phyloP scores from a whole-genome alignment of 805 yeast genomes.

The Barnettozyma californica region DNA sequence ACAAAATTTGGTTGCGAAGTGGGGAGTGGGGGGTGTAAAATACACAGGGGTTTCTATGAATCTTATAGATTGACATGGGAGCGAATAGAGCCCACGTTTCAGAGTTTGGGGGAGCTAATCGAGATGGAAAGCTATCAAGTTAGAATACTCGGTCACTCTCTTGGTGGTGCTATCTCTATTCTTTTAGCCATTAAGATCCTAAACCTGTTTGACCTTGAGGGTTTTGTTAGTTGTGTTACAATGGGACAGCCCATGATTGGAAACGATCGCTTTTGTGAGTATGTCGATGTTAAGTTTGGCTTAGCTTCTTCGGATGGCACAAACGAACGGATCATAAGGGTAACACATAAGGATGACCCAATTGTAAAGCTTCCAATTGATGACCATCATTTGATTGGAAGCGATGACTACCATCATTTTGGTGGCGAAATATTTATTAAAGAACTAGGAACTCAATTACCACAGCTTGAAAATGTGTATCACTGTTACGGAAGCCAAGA shows the following conservation, averaged over 20 bases:
- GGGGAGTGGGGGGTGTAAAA: constrained; percentile 12
- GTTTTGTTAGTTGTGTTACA: constrained; percentile 9
- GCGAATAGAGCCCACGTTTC: constrained; percentile 2
- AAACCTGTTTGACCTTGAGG: background rate
- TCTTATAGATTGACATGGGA: constrained; percentile 7
- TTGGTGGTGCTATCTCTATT: constrained; percentile 25
- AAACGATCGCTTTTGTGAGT: constrained; percentile 13
- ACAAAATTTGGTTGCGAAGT: background rate
- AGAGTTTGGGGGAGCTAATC: background rate
- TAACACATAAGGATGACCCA: constrained; percentile 25
- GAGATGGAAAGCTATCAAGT: constrained; percentile 11
- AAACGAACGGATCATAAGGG: constrained; percentile 11
- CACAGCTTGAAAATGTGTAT: constrained; percentile 50
- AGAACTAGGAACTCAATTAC: constrained; percentile 16
- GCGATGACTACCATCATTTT: constrained; percentile 15
- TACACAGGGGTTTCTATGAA: constrained; percentile 22
- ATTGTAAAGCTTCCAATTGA: constrained; percentile 22
- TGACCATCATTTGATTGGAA: constrained; percentile 13
- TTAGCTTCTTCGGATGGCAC: background rate
- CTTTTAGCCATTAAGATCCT: constrained; percentile 11
- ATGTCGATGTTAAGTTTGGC: constrained; percentile 10
- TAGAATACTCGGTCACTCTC: constrained; percentile 23
- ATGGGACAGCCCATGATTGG: constrained; percentile 28
- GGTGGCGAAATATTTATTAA: constrained; percentile 22
- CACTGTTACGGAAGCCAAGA: constrained; percentile 66